These are phyloP conservation scores for Pythium volutum DNA, from an alignment of 352 stramenopile genomes.

Conservation along the genomic window DNA sequence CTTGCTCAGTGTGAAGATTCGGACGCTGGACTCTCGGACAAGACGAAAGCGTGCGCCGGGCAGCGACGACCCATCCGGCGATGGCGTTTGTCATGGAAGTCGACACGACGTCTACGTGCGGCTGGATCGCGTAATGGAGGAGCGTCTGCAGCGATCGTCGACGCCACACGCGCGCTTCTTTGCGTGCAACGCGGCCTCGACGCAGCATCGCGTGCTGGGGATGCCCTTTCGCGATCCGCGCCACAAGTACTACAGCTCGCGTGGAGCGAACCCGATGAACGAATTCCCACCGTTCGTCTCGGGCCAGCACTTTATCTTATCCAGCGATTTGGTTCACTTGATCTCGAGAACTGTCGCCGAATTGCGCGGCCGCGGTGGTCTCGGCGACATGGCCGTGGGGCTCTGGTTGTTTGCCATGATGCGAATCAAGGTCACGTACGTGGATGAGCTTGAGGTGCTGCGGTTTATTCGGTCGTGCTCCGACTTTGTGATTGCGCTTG, in stretches of 20 bases:
- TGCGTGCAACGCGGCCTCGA: background rate
- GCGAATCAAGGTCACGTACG: slow-evolving; percentile 33
- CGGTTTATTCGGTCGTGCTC: background rate
- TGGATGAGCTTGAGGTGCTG: slow-evolving; percentile 36
- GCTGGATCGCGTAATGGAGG: background rate
- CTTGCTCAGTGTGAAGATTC: slow-evolving; percentile 1
- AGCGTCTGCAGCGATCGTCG: background rate
- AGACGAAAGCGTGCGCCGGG: background rate
- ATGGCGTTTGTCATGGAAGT: slow-evolving; percentile 30
- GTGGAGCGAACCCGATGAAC: slow-evolving; percentile 31
- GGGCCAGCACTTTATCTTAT: slow-evolving; percentile 52
- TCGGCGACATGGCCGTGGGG: slow-evolving; percentile 48
- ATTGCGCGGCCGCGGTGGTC: background rate
- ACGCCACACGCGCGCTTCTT: background rate
- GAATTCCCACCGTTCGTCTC: slow-evolving; percentile 38
- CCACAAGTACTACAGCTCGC: slow-evolving; percentile 36
- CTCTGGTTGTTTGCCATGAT: slow-evolving; percentile 40
- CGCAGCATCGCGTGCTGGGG: background rate
- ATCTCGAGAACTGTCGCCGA: slow-evolving; percentile 30
- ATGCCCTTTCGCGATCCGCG: slow-evolving; percentile 25
- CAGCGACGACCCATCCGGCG: background rate
- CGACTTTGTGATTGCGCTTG: slow-evolving; percentile 33
- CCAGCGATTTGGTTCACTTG: slow-evolving; percentile 35
- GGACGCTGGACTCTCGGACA: background rate
- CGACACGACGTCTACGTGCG: slow-evolving; percentile 42